Percentiles rank a stretch among this genome's conserved stretches.
Conservation (phyloP, 2,329 filamentous ascomycete genomes). For the Raffaelea deltoideospora region DNA sequence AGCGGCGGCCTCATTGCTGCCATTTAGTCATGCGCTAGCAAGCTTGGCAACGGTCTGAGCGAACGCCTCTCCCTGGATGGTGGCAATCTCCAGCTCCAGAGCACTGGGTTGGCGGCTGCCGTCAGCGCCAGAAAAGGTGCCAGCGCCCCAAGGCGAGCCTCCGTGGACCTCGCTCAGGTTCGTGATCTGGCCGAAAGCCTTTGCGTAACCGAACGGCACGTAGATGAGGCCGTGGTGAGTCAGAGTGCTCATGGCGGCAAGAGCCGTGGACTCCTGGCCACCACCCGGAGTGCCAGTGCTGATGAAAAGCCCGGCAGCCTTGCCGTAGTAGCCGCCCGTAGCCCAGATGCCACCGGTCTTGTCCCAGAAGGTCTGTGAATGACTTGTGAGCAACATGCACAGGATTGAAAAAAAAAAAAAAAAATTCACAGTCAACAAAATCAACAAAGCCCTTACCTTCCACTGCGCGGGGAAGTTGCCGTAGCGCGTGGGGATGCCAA, state of each 20-base stretch:
- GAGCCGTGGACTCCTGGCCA: conserved; percentile 80
- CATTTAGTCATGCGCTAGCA: conserved; percentile 64
- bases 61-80: conserved; percentile 72
- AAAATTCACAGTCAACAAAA: neutral
- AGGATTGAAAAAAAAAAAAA: no score
- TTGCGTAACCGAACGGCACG: conserved; percentile 88
- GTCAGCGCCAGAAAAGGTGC: conserved; percentile 67
- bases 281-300: conserved; percentile 73
- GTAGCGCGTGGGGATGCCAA: conserved; percentile 91
- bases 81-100: conserved; percentile 66
- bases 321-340: conserved; percentile 63
- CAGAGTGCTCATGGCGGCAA: conserved; percentile 71
- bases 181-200: conserved; percentile 52
- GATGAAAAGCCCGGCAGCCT: conserved; percentile 84
- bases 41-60: conserved; percentile 60
- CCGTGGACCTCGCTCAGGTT: conserved; percentile 71
- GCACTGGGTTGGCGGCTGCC: conserved; percentile 68
- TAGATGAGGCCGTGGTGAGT: conserved; percentile 91
- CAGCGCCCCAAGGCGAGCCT: conserved; percentile 83
- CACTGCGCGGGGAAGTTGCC: conserved; percentile 96
- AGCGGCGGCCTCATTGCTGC: conserved; percentile 19
- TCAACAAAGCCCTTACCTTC: conserved; percentile 36
- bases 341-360: conserved; percentile 75
- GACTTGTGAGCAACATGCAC: neutral
- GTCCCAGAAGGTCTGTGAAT: conserved; percentile 59